A percentile compares a stretch with the other conserved stretches of the same genome.
Conservation (phyloP, 495 filamentous ascomycete species). For the Hypoxylon crocopeplum region DNA sequence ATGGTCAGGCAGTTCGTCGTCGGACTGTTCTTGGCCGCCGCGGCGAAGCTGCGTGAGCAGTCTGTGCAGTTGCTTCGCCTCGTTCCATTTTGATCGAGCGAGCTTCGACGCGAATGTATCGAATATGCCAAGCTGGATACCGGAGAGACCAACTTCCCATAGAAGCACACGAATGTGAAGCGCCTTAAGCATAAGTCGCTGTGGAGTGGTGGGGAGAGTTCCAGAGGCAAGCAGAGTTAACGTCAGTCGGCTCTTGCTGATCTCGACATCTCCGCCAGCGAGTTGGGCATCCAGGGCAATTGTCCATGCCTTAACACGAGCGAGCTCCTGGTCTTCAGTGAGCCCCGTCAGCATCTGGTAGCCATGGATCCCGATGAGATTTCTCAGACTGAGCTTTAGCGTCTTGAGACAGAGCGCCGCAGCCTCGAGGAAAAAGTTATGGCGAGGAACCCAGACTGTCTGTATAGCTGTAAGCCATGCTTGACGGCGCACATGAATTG, state of each 20-base stretch:
- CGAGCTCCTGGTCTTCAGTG: conserved; percentile 84
- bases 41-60: conserved; percentile 58
- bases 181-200: conserved; percentile 88
- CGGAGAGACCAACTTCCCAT: conserved; percentile 74
- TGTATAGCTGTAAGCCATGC: conserved; percentile 96
- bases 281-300: conserved; percentile 95
- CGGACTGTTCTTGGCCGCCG: conserved; percentile 50
- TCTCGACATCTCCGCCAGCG: conserved; percentile 88
- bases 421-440: conserved; percentile 83
- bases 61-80: conserved; percentile 71
- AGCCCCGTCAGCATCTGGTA: conserved; percentile 81
- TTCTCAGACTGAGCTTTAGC: conserved; percentile 79
- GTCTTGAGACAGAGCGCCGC: conserved; percentile 81
- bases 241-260: conserved; percentile 84
- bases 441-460: conserved; percentile 90
- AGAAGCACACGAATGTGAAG: conserved; percentile 87
- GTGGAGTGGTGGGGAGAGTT: conserved; percentile 83
- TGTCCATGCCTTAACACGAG: conserved; percentile 89
- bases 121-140: conserved; percentile 66
- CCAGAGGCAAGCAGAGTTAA: conserved; percentile 89
- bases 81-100: conserved; percentile 79
- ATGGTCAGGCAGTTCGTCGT: conserved; percentile 77
- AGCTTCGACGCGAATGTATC: conserved; percentile 71
- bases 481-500: conserved; percentile 83
- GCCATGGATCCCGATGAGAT: conserved; percentile 73